Base-by-base conservation (phyloP, 2,329 filamentous ascomycete species). In the Paecilomyces niveus region DNA sequence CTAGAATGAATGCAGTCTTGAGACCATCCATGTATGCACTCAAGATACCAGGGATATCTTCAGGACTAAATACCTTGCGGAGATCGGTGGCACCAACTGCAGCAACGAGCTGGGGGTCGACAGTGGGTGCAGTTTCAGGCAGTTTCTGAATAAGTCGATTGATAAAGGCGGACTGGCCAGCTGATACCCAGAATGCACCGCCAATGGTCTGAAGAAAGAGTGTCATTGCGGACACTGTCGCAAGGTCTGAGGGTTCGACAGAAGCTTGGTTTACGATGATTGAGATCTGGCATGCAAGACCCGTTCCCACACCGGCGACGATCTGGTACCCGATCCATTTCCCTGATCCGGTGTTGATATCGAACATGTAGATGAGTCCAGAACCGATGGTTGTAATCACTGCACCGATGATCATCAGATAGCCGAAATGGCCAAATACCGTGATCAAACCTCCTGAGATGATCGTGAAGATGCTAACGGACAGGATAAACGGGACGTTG, bases 401-500 rank as follows among this genome's bases (percentile, higher is more conserved):
- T 9, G 65, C 64, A 4, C 71, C 70, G 11, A 70, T 22, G 7
- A 65, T 59, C 57, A 71, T 63, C 8, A 70, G 55, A 15, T 69
- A 70, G 8, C 64, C 61, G 49, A 64, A 67, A 29, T 70, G 62
- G 22, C 71, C 70, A 50, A 63, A 62, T 53, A 63, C 59, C 5
- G 66, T 65, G 33, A 74, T 64, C 18, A 67, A 58, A 7, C 56
- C 62, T 22, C 73, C 73, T 3, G 64, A 63, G 22, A 68, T 49
- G 52, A 74, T 57, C 11, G 65, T 66, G 57, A 66, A 68, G 10
- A 75, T 49, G 15, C 62, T 61, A 53, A 67, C 63, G 3, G 67
- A 67, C 11, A 80, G 59, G 5, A 80, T 72, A 31, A 76, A 64
- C n/a, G 78, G 73, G 13, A 80, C 64, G 56, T 76, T 79, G 55